phyloP scores from a whole-genome alignment of 345 rosid species.

The Citrus sinensis region DNA sequence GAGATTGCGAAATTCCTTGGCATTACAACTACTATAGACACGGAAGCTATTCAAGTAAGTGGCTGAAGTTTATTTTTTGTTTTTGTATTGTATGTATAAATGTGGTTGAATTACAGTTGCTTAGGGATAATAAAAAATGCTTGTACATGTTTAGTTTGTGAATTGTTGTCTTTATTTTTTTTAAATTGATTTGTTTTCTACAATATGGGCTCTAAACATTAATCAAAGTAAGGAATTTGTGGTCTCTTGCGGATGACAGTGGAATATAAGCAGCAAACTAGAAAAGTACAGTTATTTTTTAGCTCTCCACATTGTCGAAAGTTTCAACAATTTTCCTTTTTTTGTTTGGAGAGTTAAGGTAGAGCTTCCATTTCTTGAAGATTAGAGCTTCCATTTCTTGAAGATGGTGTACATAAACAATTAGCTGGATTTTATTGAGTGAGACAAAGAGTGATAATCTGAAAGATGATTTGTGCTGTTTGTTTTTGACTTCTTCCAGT shows the following conservation, averaged over 20 bases:
- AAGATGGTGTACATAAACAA: not conserved
- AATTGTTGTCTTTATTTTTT: not conserved
- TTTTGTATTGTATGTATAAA: not conserved
- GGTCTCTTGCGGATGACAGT: not conserved
- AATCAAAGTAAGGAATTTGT: not conserved
- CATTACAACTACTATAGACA: slow-evolving; percentile 69
- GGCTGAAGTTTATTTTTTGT: not conserved
- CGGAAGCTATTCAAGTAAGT: slow-evolving; percentile 84
- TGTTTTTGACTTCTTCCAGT: slow-evolving; percentile 1
- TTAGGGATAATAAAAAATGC: not conserved
- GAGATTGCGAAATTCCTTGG: slow-evolving; percentile 97
- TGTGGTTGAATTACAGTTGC: not conserved
- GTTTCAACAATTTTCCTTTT: not conserved
- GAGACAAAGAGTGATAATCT: not conserved
- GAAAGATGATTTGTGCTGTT: not conserved
- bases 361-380: not conserved
- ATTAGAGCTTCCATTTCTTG: not conserved
- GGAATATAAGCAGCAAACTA: not conserved
- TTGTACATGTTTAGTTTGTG: not conserved
- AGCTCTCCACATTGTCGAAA: not conserved
- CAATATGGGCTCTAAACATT: not conserved
- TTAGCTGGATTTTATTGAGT: not conserved
- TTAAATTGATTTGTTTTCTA: not conserved
- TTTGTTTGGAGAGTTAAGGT: not conserved
- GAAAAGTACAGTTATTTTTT: not conserved